phyloP scores from a whole-genome alignment of 179 eudicot genomes.

The Beta corolliflora region DNA sequence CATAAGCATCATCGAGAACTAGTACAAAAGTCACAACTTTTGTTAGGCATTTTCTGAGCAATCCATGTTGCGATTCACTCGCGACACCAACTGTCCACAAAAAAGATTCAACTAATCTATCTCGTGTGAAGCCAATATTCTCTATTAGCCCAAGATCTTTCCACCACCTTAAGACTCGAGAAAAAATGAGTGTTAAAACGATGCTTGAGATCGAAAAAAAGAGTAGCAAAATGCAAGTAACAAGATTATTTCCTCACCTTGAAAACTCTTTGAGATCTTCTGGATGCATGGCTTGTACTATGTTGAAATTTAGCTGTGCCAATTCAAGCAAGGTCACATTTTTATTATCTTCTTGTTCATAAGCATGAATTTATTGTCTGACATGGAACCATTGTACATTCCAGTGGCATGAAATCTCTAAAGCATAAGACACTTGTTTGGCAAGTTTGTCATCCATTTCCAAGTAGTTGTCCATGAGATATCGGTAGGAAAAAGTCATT shows the following conservation, averaged over 20 bases:
- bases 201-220: not conserved
- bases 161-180: conserved; percentile 52
- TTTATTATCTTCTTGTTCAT: too few species aligned
- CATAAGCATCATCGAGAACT: conserved; percentile 60
- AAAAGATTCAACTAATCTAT: conserved; percentile 49
- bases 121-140: conserved; percentile 40
- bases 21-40: conserved; percentile 54
- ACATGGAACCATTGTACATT: conserved; percentile 35
- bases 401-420: conserved; percentile 34
- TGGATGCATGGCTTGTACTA: too few species aligned
- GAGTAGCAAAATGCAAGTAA: not conserved
- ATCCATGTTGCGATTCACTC: conserved; percentile 40
- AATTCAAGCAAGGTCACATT: too few species aligned
- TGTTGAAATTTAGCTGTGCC: too few species aligned
- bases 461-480: too few species aligned
- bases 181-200: too few species aligned
- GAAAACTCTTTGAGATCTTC: conserved; percentile 44
- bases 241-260: conserved; percentile 21
- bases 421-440: conserved; percentile 30
- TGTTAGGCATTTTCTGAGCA: conserved; percentile 44
- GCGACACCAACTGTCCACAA: conserved; percentile 56
- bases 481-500: too few species aligned
- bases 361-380: conserved; percentile 21
- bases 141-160: conserved; percentile 31
- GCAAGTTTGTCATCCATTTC: too few species aligned